These are phyloP conservation scores for Cyanidioschyzon merolae DNA, from an alignment of 23 red algal species.

Conservation along the genomic window DNA sequence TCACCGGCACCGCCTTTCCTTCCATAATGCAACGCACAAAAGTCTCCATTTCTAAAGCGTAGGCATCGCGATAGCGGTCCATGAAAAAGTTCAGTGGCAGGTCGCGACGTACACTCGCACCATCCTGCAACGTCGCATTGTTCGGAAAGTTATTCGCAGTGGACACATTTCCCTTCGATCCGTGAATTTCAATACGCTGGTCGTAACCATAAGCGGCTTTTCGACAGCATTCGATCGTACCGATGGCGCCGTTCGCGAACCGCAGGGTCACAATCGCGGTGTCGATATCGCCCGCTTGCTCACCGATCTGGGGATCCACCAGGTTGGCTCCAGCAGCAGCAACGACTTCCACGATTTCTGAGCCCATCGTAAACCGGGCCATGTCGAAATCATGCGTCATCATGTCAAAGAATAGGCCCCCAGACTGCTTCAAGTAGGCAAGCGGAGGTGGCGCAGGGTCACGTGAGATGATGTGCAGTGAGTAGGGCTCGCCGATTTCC, in stretches of 20 bases:
- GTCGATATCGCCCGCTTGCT: slow-evolving; percentile 60
- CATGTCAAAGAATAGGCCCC: slow-evolving; percentile 94
- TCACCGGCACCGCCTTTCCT: slow-evolving; percentile 36
- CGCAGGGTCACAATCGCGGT: slow-evolving; percentile 47
- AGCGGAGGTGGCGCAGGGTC: slow-evolving; percentile 93
- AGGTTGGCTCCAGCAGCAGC: slow-evolving; percentile 35
- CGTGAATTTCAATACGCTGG: slow-evolving; percentile 75
- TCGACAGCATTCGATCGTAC: slow-evolving; percentile 73
- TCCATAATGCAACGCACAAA: slow-evolving; percentile 66
- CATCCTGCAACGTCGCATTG: slow-evolving; percentile 39
- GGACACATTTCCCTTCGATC: slow-evolving; percentile 43
- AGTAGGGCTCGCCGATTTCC: slow-evolving; percentile 55
- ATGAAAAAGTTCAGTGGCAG: slow-evolving; percentile 97
- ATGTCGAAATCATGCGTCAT: slow-evolving; percentile 97
- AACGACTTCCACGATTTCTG: slow-evolving; percentile 54
- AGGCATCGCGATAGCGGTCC: slow-evolving; percentile 87
- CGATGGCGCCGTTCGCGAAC: slow-evolving; percentile 85
- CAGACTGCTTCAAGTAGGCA: slow-evolving; percentile 91
- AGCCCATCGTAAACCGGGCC: slow-evolving; percentile 75
- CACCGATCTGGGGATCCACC: slow-evolving; percentile 53
- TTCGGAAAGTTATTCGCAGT: slow-evolving; percentile 73
- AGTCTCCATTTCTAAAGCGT: slow-evolving; percentile 63
- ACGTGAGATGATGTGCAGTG: slow-evolving; percentile 65
- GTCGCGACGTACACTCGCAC: slow-evolving; percentile 25
- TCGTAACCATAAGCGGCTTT: slow-evolving; percentile 74